Evolutionary conservation across 2,329 filamentous ascomycete genomes (phyloP).

Genomic region (Chaetothyriales sp.): DNA sequence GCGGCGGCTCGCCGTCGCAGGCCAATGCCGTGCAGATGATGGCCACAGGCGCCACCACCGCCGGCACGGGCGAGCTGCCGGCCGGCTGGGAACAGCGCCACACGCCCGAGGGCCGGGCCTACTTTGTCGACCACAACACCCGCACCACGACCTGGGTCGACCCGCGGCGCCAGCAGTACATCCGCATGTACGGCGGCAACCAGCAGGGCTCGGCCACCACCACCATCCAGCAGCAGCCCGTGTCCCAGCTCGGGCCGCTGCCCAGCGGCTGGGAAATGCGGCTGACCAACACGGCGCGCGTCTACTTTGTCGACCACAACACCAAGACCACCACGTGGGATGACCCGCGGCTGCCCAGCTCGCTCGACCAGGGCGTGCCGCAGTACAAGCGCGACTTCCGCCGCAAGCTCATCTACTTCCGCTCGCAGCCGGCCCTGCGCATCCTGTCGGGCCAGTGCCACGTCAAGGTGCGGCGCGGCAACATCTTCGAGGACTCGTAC

Average conservation of each 20-base stretch:
- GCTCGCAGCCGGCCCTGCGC: conserved; percentile 88
- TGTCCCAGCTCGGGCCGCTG: conserved; percentile 86
- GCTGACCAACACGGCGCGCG: conserved; percentile 89
- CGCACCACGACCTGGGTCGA: conserved; percentile 98
- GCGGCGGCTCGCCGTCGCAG: conserved; percentile 27
- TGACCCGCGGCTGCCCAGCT: conserved; percentile 86
- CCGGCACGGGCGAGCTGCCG: conserved; percentile 86
- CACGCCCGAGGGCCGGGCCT: conserved; percentile 85
- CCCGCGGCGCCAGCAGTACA: conserved; percentile 91
- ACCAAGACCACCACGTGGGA: conserved; percentile 99
- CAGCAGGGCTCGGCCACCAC: conserved; percentile 48
- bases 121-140: conserved; percentile 98
- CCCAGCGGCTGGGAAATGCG: conserved; percentile 99
- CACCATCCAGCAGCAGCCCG: conserved; percentile 89
- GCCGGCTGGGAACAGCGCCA: conserved; percentile 93
- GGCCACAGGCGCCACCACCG: conserved; percentile 82
- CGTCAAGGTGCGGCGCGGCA: conserved; percentile 89
- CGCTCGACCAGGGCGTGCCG: conserved; percentile 91
- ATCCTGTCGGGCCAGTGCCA: conserved; percentile 95
- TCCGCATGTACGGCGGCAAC: conserved; percentile 90
- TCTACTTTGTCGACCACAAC: conserved; percentile 99
- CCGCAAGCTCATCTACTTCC: conserved; percentile 97
- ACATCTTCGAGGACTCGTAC: conserved; percentile 98
- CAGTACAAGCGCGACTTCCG: conserved; percentile 99
- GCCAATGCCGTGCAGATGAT: conserved; percentile 61